Evolutionary conservation across 108 stramenopile genomes (phyloP), one percentile per base, ranked within the genome.

Genomic region (Mayamaea pseudoterrestris): DNA sequence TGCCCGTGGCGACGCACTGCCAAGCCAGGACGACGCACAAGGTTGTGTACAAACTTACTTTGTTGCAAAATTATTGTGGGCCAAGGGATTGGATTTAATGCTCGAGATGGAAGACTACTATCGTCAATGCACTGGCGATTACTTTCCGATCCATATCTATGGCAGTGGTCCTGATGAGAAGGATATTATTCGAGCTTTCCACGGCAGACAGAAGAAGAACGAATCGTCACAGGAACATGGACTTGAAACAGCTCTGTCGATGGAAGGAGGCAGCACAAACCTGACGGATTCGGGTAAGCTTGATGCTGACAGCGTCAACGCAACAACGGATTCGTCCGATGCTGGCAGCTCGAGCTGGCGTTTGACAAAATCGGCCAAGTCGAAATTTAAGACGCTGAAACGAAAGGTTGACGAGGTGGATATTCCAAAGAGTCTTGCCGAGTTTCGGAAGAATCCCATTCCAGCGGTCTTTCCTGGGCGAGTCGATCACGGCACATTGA

Each of bases 41-140:
- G 17, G 43, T 39, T 44, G 8, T 5, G 44, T 27, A n/a, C 21
- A 54, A 45, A 44, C 53, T 2, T 93, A 93, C 48, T 93, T 79
- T 53, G 78, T 93, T 57, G 91, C 87, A 14, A 93, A 93, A 48
- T 51, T 84, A 3, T 44, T 89, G 0, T 89, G 82, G 86, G 71
- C 86, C 8, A 93, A 93, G 51, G 91, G 91, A 5, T 67, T 89
- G 40, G 78, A 77, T 24, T 24, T 66, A 1, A 56, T 93, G 50
- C 48, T 84, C n/a, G 76, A 84, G 12, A 59, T 85, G 31, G 46
- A 80, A 61, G 70, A 84, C 3, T 82, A 80, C 44, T 78, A 79
- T 52, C 54, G 63, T 34, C 58, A 73, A 50, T 55, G 60, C 35
- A 66, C 77, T 14, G 80, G 77, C 4, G 45, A 66, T 25, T 78